Conservation (phyloP, 192 early-diverging fungal genomes). For the Phycomyces blakesleeanus region DNA sequence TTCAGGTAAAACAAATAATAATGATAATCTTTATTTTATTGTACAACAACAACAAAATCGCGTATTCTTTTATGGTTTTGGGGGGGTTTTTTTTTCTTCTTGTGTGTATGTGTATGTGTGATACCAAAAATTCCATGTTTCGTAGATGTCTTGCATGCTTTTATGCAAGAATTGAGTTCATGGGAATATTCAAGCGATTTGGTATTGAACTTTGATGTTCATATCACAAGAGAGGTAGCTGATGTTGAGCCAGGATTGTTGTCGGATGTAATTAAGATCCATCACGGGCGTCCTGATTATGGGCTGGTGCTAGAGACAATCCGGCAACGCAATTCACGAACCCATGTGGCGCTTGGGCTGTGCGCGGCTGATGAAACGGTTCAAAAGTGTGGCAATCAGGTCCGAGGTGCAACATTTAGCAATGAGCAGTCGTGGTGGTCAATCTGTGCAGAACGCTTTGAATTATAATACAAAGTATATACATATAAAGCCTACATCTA, state of each 20-base stretch:
- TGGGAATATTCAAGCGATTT: neutral
- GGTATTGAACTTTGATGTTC: neutral
- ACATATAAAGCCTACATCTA: neutral
- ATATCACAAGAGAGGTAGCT: neutral
- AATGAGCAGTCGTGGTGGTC: neutral
- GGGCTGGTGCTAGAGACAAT: neutral
- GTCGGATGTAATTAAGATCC: neutral
- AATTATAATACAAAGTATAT: neutral
- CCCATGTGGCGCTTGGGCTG: conserved; percentile 7
- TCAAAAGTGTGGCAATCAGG: conserved; percentile 6
- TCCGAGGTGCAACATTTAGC: conserved; percentile 4
- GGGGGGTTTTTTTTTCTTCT: no score
- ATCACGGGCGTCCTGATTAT: conserved; percentile 10
- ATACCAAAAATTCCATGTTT: no score
- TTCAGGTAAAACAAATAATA: no score
- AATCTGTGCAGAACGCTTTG: conserved; percentile 6
- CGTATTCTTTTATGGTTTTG: no score
- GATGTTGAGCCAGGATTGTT: neutral
- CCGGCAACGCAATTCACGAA: neutral
- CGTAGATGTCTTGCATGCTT: no score
- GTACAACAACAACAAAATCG: neutral
- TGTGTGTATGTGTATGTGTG: no score
- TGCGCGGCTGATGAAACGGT: conserved; percentile 8
- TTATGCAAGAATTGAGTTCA: no score
- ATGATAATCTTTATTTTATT: no score